Conservation (phyloP, 2,329 filamentous ascomycete genomes). For the Alternaria consortialis region DNA sequence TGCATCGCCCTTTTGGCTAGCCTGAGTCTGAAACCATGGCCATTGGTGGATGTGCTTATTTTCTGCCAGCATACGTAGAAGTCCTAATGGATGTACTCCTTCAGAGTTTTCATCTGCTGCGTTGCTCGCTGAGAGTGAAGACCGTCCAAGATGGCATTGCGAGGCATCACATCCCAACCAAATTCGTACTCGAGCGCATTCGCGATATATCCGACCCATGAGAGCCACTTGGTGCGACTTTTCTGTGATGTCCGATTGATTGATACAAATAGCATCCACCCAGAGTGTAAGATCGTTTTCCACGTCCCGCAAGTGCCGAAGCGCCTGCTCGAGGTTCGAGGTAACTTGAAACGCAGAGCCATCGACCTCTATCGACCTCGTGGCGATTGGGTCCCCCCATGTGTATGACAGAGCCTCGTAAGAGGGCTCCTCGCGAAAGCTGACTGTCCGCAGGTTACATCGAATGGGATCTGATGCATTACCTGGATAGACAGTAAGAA, state of each 20-base stretch:
- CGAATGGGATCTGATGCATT: background rate
- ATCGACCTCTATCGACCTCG: background rate
- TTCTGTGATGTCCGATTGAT: background rate
- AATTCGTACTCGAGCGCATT: background rate
- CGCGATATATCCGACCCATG: slow-evolving; percentile 1
- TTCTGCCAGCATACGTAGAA: background rate
- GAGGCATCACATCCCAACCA: slow-evolving; percentile 3
- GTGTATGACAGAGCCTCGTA: slow-evolving; percentile 22
- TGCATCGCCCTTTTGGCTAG: no score
- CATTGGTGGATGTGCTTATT: background rate
- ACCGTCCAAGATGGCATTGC: background rate
- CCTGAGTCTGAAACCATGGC: background rate
- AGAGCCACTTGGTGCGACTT: background rate
- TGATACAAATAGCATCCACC: slow-evolving; percentile 11
- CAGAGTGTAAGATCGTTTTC: background rate
- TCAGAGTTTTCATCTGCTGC: background rate
- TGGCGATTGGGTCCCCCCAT: slow-evolving; percentile 7
- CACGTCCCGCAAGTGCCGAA: background rate
- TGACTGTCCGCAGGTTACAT: background rate
- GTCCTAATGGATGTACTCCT: background rate
- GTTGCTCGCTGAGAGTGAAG: background rate
- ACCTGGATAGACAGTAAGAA: background rate
- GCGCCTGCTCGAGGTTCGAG: background rate
- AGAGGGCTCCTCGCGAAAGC: slow-evolving; percentile 5
- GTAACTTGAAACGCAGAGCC: background rate